A percentile compares a stretch with the other conserved stretches of the same genome.
phyloP scores from a whole-genome alignment of 306 rosid genomes.

The Malus orientalis region DNA sequence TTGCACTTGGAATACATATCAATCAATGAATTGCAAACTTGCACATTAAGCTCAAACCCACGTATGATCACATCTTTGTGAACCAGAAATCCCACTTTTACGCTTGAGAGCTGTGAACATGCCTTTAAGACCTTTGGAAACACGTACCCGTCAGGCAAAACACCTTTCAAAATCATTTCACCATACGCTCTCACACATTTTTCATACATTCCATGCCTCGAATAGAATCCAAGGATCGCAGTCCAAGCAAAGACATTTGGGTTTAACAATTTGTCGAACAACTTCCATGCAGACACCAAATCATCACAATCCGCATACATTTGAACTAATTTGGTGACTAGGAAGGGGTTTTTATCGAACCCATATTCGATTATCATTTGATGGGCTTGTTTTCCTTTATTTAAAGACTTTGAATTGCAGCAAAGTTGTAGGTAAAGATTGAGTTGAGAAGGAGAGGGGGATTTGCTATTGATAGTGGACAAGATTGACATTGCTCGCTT shows the following conservation, averaged over 20 bases:
- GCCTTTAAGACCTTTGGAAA: conserved; percentile 42
- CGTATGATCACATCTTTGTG: conserved; percentile 25
- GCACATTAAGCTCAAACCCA: conserved; percentile 13
- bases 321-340: conserved; percentile 37
- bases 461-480: conserved; percentile 1
- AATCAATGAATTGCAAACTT: conserved; percentile 28
- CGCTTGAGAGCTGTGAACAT: conserved; percentile 18
- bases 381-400: conserved; percentile 37
- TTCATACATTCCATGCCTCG: conserved; percentile 13
- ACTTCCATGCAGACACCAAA: conserved; percentile 9
- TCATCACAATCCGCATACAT: conserved; percentile 38
- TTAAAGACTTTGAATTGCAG: conserved; percentile 23
- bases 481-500: conserved; percentile 5
- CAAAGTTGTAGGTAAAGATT: conserved; percentile 28
- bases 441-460: conserved; percentile 12
- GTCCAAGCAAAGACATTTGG: conserved; percentile 49
- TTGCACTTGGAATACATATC: conserved; percentile 42
- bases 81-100: conserved; percentile 18
- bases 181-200: conserved; percentile 22
- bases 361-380: conserved; percentile 14
- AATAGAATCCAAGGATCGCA: conserved; percentile 28
- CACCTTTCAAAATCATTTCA: conserved; percentile 14
- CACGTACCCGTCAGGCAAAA: conserved; percentile 32
- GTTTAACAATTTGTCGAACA: conserved; percentile 20
- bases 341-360: conserved; percentile 19